A percentile compares a stretch with the other conserved stretches of the same genome.
These are phyloP conservation scores for Globisporangium irregulare DNA, from an alignment of 352 stramenopile genomes.

Conservation along the genomic window DNA sequence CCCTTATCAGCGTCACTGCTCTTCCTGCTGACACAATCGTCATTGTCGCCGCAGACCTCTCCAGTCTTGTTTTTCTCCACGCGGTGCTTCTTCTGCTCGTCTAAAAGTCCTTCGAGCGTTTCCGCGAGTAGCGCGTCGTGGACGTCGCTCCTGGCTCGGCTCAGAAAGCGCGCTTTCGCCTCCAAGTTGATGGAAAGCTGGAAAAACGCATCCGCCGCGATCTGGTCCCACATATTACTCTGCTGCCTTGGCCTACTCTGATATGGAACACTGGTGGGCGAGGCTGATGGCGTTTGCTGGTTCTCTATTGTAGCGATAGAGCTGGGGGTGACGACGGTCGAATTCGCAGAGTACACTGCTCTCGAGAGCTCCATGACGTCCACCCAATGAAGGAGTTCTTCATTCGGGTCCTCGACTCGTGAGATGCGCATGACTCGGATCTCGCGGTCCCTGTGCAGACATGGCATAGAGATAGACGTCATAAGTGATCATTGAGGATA, in stretches of 20 bases:
- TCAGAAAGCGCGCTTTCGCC: constrained; percentile 29
- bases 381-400: constrained; percentile 74
- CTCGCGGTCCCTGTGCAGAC: constrained; percentile 35
- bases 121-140: constrained; percentile 34
- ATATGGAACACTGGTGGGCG: not conserved
- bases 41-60: not conserved
- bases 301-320: not conserved
- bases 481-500: not conserved
- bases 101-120: constrained; percentile 34
- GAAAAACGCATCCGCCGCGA: constrained; percentile 47
- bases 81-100: constrained; percentile 21
- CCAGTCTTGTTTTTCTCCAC: no score
- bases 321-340: not conserved
- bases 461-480: not conserved
- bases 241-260: not conserved
- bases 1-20: not conserved
- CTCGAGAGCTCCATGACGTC: constrained; percentile 47
- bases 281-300: not conserved
- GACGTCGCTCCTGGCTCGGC: constrained; percentile 11
- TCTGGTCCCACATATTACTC: constrained; percentile 32
- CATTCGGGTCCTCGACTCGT: constrained; percentile 58
- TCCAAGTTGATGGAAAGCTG: constrained; percentile 24
- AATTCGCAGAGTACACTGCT: constrained; percentile 31
- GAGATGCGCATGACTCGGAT: constrained; percentile 52
- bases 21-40: not conserved